These are phyloP conservation scores for Reutealis trisperma DNA, from an alignment of 345 rosid genomes.

Conservation along the genomic window DNA sequence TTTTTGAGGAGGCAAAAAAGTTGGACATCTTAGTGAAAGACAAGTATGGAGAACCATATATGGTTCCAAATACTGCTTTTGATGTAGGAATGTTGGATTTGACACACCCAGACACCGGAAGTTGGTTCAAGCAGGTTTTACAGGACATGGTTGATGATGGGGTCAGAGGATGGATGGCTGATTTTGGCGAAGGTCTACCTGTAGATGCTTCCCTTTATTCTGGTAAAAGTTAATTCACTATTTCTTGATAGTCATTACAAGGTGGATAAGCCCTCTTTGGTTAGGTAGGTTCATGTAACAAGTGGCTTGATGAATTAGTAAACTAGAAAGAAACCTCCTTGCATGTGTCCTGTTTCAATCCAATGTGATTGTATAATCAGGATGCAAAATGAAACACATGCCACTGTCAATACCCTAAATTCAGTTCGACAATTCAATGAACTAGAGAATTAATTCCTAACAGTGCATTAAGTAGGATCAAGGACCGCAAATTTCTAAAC, in stretches of 20 bases:
- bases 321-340: not conserved
- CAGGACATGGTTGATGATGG: constrained; percentile 70
- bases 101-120: constrained; percentile 61
- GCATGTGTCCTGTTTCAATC: too few relatives aligned
- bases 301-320: not conserved
- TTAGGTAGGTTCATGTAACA: not conserved
- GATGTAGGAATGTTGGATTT: constrained; percentile 77
- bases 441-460: not conserved
- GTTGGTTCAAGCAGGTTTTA: constrained; percentile 68
- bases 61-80: constrained; percentile 76
- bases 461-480: not conserved
- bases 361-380: not conserved
- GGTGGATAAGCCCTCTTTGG: not conserved
- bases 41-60: constrained; percentile 52
- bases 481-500: not conserved
- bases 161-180: constrained; percentile 82
- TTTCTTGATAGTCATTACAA: not conserved
- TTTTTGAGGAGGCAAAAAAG: constrained; percentile 61
- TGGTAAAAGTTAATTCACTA: constrained; percentile 37
- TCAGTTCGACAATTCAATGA: not conserved
- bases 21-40: constrained; percentile 62
- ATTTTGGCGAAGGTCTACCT: constrained; percentile 82
- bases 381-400: not conserved
- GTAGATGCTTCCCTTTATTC: constrained; percentile 61
- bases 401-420: not conserved